phyloP scores from a whole-genome alignment of 1,284 basidiomycete genomes.

The Sparassis latifolia region DNA sequence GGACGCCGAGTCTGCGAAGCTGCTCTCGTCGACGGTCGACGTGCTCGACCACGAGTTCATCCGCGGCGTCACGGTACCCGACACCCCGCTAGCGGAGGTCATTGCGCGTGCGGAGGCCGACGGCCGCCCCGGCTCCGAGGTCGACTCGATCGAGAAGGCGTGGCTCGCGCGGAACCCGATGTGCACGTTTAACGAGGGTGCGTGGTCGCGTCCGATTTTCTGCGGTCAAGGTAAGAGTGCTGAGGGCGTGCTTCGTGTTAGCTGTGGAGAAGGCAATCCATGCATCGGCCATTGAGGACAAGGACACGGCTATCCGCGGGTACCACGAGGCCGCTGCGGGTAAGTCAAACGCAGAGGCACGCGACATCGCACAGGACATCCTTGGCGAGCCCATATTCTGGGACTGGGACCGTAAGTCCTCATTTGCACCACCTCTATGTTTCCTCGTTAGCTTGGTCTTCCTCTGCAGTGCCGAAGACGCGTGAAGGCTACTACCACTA shows the following conservation, averaged over 20 bases:
- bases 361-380: constrained; percentile 67
- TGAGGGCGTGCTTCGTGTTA: constrained; percentile 20
- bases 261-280: constrained; percentile 59
- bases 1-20: constrained; percentile 85
- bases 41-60: constrained; percentile 73
- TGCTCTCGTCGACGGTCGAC: constrained; percentile 83
- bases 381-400: constrained; percentile 70
- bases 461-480: constrained; percentile 67
- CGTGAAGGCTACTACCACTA: constrained; percentile 92
- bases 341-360: constrained; percentile 72
- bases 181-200: constrained; percentile 82
- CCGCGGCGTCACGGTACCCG: constrained; percentile 54
- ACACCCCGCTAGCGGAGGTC: constrained; percentile 65
- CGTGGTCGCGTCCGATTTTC: constrained; percentile 8
- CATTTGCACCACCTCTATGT: constrained; percentile 1
- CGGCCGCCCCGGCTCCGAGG: constrained; percentile 63
- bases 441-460: not conserved
- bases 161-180: constrained; percentile 74
- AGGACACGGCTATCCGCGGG: constrained; percentile 48
- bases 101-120: constrained; percentile 68
- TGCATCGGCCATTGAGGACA: constrained; percentile 39
- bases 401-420: constrained; percentile 79
- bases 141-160: constrained; percentile 71
- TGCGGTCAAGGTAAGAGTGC: not conserved
- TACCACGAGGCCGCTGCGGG: constrained; percentile 58